Conservation (phyloP, 768 basidiomycete genomes). For the Suillus plorans region DNA sequence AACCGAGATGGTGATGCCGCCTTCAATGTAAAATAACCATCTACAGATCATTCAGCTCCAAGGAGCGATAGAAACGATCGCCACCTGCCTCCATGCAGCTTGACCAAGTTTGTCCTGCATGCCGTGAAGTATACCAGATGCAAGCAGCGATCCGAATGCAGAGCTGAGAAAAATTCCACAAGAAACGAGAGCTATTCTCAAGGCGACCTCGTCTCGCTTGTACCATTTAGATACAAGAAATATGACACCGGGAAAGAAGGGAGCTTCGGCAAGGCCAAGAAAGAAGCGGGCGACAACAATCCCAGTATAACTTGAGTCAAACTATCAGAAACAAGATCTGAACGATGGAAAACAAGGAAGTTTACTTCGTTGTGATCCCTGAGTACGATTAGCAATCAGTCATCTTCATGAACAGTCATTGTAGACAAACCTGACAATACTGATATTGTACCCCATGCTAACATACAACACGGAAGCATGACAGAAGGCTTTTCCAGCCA, state of each 20-base stretch:
- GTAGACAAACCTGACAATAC: slow-evolving; percentile 32
- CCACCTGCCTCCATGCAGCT: slow-evolving; percentile 39
- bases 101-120: slow-evolving; percentile 42
- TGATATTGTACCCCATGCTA: slow-evolving; percentile 38
- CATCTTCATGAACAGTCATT: neutral
- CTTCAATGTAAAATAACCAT: slow-evolving; percentile 31
- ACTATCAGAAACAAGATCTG: neutral
- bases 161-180: slow-evolving; percentile 42
- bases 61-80: neutral
- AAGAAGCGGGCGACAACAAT: slow-evolving; percentile 7
- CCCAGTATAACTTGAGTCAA: slow-evolving; percentile 1
- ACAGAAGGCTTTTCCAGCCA: slow-evolving; percentile 28
- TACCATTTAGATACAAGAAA: slow-evolving; percentile 22
- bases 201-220: slow-evolving; percentile 37
- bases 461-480: slow-evolving; percentile 25
- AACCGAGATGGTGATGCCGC: slow-evolving; percentile 32
- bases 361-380: slow-evolving; percentile 8
- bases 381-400: neutral
- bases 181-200: slow-evolving; percentile 34
- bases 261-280: slow-evolving; percentile 9
- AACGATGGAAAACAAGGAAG: neutral
- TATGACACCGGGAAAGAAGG: slow-evolving; percentile 1
- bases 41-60: slow-evolving; percentile 4
- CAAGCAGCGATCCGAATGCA: slow-evolving; percentile 45
- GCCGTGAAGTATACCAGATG: slow-evolving; percentile 40